Conservation (phyloP, 2,329 filamentous ascomycete species). For the Cordyceps farinosa region DNA sequence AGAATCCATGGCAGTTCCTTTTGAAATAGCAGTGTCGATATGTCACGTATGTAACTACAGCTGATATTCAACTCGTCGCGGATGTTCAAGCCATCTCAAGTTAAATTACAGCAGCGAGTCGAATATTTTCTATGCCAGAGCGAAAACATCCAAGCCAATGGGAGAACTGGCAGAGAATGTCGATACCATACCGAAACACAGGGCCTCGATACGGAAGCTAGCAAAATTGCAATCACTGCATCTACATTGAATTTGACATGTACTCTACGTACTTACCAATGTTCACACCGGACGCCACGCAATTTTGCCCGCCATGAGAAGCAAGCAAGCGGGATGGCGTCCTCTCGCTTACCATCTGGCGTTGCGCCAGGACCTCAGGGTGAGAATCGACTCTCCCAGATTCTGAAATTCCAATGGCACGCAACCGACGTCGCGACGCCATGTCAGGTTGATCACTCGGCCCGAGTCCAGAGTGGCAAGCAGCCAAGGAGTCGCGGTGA, state of each 20-base stretch:
- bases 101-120: conserved; percentile 55
- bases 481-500: background rate
- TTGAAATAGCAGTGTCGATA: background rate
- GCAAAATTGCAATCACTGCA: conserved; percentile 25
- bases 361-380: background rate
- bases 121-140: conserved; percentile 50
- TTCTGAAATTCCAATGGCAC: background rate
- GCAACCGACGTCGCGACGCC: conserved; percentile 1
- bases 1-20: background rate
- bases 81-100: conserved; percentile 51
- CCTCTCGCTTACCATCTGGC: background rate
- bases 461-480: background rate
- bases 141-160: conserved; percentile 53
- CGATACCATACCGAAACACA: conserved; percentile 39
- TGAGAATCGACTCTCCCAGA: background rate
- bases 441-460: conserved; percentile 2
- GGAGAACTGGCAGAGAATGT: conserved; percentile 44
- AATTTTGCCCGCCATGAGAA: background rate
- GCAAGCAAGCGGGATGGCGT: background rate
- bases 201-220: conserved; percentile 31
- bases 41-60: conserved; percentile 55
- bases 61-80: conserved; percentile 55
- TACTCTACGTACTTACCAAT: background rate
- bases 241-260: background rate
- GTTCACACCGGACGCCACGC: background rate